phyloP scores from a whole-genome alignment of 768 basidiomycete genomes.

The Sarcodon sp. region DNA sequence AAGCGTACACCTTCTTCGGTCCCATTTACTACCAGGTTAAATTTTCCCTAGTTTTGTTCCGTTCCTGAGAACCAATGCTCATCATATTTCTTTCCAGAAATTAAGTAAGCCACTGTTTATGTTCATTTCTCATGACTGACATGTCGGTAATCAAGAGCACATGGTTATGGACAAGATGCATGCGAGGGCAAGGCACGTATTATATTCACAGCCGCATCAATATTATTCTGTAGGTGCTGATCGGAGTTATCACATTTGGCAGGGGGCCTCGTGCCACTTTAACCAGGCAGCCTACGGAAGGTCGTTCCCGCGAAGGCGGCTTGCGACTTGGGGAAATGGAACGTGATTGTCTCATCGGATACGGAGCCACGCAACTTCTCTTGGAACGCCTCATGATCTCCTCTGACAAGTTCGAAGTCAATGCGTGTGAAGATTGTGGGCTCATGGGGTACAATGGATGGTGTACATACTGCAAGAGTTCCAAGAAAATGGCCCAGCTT shows the following conservation, averaged over 20 bases:
- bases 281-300: slow-evolving; percentile 97
- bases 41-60: neutral
- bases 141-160: slow-evolving; percentile 42
- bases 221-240: neutral
- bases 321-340: slow-evolving; percentile 98
- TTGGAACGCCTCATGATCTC: slow-evolving; percentile 99
- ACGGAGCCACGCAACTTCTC: slow-evolving; percentile 94
- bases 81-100: slow-evolving; percentile 43
- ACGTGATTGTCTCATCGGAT: slow-evolving; percentile 94
- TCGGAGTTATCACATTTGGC: slow-evolving; percentile 3
- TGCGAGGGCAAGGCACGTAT: slow-evolving; percentile 76
- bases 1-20: slow-evolving; percentile 97
- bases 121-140: neutral
- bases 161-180: slow-evolving; percentile 99
- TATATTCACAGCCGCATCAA: neutral
- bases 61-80: slow-evolving; percentile 2
- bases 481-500: slow-evolving; percentile 89
- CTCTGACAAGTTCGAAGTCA: slow-evolving; percentile 94
- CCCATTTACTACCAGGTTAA: slow-evolving; percentile 94
- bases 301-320: slow-evolving; percentile 94
- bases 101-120: slow-evolving; percentile 51
- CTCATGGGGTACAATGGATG: slow-evolving; percentile 91
- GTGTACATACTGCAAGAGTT: slow-evolving; percentile 98
- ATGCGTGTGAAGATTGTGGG: slow-evolving; percentile 91
- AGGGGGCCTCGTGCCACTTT: slow-evolving; percentile 94